Evolutionary conservation across 2,329 filamentous ascomycete genomes (phyloP).

Genomic region (Aureobasidium sp.): DNA sequence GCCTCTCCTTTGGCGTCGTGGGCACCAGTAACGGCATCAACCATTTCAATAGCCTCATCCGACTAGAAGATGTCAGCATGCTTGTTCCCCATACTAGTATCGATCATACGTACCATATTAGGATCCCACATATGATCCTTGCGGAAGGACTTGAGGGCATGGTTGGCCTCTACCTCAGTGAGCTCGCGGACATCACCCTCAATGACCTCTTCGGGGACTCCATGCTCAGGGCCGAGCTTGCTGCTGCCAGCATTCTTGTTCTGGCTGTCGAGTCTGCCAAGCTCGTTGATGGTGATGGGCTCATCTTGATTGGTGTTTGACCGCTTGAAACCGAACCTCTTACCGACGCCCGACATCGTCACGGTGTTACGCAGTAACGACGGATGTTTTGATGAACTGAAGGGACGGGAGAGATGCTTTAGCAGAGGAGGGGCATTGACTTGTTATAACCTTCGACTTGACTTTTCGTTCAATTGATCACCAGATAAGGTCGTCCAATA

Average conservation of each 20-base stretch:
- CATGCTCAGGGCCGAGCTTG: conserved; percentile 19
- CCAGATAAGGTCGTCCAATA: conserved; percentile 5
- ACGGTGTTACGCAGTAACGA: not conserved
- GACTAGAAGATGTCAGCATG: conserved; percentile 32
- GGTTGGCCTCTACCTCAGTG: conserved; percentile 23
- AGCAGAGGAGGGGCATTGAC: not conserved
- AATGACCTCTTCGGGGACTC: conserved; percentile 17
- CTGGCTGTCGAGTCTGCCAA: conserved; percentile 13
- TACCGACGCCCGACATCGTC: conserved; percentile 15
- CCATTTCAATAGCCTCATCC: conserved; percentile 54
- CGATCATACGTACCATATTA: conserved; percentile 38
- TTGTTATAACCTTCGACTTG: not conserved
- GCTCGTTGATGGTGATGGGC: conserved; percentile 11
- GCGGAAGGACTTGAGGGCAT: conserved; percentile 48
- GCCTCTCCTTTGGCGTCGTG: conserved; percentile 51
- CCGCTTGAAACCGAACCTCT: conserved; percentile 23
- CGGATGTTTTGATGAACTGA: not conserved
- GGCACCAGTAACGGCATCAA: conserved; percentile 51
- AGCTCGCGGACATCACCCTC: conserved; percentile 18
- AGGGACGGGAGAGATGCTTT: not conserved
- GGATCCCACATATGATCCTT: conserved; percentile 57
- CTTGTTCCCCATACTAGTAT: not conserved
- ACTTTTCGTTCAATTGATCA: not conserved
- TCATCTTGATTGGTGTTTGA: conserved; percentile 19
- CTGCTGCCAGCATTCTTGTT: conserved; percentile 13